Conservation (phyloP, 1,284 basidiomycete species). For the Laetiporus sulphureus region DNA sequence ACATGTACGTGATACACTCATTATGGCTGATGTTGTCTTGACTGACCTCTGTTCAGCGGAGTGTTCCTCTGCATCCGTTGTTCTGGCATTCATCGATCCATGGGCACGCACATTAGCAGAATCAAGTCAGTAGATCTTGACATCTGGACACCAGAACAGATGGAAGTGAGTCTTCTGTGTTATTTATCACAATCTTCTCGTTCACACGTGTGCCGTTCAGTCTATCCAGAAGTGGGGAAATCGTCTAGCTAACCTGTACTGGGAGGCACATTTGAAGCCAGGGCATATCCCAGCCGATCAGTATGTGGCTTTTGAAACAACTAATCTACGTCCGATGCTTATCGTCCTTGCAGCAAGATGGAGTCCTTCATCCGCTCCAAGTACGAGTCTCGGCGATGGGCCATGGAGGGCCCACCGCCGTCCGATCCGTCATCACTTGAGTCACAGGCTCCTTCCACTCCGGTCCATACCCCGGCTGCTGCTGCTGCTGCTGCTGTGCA, state of each 20-base stretch:
- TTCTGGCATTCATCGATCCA: conserved; percentile 96
- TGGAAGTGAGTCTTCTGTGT: conserved; percentile 61
- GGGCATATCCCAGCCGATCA: conserved; percentile 95
- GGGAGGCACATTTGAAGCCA: conserved; percentile 92
- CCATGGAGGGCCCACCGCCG: conserved; percentile 82
- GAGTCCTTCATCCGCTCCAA: conserved; percentile 97
- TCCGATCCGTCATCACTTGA: conserved; percentile 80
- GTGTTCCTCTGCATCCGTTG: conserved; percentile 95
- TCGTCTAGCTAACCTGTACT: conserved; percentile 86
- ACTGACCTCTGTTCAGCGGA: conserved; percentile 46
- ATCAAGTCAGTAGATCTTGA: conserved; percentile 98
- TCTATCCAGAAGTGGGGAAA: conserved; percentile 95
- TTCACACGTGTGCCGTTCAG: too few species aligned
- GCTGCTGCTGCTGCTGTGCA: conserved; percentile 16
- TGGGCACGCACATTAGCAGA: conserved; percentile 97
- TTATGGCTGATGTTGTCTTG: not conserved
- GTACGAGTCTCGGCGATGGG: conserved; percentile 93
- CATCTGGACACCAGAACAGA: conserved; percentile 97
- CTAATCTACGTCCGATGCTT: not conserved
- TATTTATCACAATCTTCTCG: too few species aligned
- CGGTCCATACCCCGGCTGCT: conserved; percentile 16
- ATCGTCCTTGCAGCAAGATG: conserved; percentile 68
- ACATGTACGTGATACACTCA: conserved; percentile 55
- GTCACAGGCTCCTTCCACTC: conserved; percentile 26
- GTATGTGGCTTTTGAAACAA: conserved; percentile 42